Evolutionary conservation across 1,139 yeast species (phyloP), one percentile per base, ranked within the genome.

Genomic region (Zhuliangozyma blackwelliae): DNA sequence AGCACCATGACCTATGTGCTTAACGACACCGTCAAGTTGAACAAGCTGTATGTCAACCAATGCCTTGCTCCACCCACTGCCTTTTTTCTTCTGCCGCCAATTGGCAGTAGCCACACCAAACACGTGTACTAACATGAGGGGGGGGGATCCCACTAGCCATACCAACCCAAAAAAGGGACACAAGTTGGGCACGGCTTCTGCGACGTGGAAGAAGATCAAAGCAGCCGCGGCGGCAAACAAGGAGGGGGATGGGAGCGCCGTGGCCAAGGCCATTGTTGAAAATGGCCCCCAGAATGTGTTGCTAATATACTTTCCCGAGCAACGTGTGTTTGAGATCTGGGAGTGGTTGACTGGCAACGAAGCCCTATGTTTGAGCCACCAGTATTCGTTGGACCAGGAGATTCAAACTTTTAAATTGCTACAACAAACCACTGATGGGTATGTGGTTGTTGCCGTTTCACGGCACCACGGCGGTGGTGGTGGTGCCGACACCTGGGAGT

Each of bases 241-340:
- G 25, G 41, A 40, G 19, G 43, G 36, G 11, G 26, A 13, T 8
- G 31, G 11, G 10, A 21, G n/a, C n/a, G 32, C 16, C 6, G 22
- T 11, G n/a, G 29, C 32, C 21, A 34, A 33, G 7, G 41, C 39
- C n/a, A 31, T 48, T 5, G 40, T 65, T 27, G 70, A 62, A 34
- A 57, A 62, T 38, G 79, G 80, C 0, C 46, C 55, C 5, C 50
- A 59, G 35, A 81, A 82, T 2, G 81, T 76, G 39, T 42, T 77
- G 5, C 51, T 72, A 30, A 41, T 74, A 2, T 55, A 64, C 5
- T 65, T 56, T 43, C 57, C 61, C 1, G 28, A 36, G 3, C 46
- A 51, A 1, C 45, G 49, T 10, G 34, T 55, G 1, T 41, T 75
- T 11, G 78, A 76, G 44, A 54, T 75, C 3, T 77, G 82, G 81